Evolutionary conservation across 192 early-diverging fungal genomes (phyloP).

Genomic region (Coemansia sp.): DNA sequence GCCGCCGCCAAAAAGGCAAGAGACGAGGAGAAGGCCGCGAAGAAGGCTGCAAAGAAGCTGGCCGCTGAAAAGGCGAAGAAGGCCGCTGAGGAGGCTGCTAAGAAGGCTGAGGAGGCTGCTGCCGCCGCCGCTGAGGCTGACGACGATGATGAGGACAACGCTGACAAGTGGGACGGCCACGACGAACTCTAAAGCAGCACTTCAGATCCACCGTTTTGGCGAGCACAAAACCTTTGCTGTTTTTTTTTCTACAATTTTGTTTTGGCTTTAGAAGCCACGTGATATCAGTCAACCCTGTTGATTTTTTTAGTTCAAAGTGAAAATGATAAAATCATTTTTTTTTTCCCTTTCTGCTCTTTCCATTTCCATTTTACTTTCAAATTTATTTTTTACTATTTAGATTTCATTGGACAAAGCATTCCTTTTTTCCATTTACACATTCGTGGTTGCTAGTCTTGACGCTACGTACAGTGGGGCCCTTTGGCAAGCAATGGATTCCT

Average conservation of each 20-base stretch:
- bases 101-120: conserved; percentile 16
- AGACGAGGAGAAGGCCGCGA: conserved; percentile 15
- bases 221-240: not conserved
- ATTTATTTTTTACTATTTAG: not conserved
- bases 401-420: not conserved
- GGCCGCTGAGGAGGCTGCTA: conserved; percentile 17
- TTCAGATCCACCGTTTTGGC: not conserved
- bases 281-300: not conserved
- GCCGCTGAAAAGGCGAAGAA: conserved; percentile 19
- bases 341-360: not conserved
- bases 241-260: conserved; percentile 1
- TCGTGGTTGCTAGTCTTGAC: not conserved
- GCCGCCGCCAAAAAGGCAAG: conserved; percentile 9
- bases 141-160: conserved; percentile 6
- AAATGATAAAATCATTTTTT: not conserved
- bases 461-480: not conserved
- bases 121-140: conserved; percentile 17
- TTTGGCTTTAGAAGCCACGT: conserved; percentile 1
- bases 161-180: conserved; percentile 31
- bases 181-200: conserved; percentile 42
- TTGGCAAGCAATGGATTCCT: not conserved
- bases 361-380: not conserved
- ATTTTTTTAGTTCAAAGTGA: not conserved
- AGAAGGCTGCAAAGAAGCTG: conserved; percentile 19
- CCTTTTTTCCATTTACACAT: not conserved